Evolutionary conservation across 306 rosid genomes (phyloP), one percentile per base, ranked within the genome.

Genomic region (Malus fusca): DNA sequence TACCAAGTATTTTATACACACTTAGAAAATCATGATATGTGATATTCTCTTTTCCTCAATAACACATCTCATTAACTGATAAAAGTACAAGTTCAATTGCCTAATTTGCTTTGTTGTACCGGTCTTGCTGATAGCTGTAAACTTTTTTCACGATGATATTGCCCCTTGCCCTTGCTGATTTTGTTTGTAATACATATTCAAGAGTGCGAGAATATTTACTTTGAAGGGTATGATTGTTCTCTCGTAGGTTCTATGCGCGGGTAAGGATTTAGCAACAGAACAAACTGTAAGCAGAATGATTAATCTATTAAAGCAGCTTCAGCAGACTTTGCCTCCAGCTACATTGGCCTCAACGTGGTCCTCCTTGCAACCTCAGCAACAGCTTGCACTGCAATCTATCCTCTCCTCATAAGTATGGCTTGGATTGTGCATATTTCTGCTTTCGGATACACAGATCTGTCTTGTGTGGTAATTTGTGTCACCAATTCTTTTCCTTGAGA

Each of bases 311-410:
- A 84, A 85, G 83, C 99, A 92, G 86, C 96, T 96, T 75, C 99
- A 96, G 88, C 97, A 90, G 80, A 96, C 95, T 26, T 79, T 96
- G 62, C 99, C 98, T 3, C 95, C 99, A 0, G 65, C 92, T 40
- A 88, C 98, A 28, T 85, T 96, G 68, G 98, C 97, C 31, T 91
- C 99, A n/a, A 91, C 98, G n/a, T 96, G 93, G 91, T 90, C 98
- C 44, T 90, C 98, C 66, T 88, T 96, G 87, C 98, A 88, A 84
- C 99, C 99, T 9, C 98, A 96, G 81, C 97, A 92, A 66, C 99
- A 96, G 79, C 89, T 90, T 78, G 99, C 98, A 23, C 80, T 96
- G 61, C 99, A 92, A 66, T 89, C 98, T 23, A 89, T 93, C 78
- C 97, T 93, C 77, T 87, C 96, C 56, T 80, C 96, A 21, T 96